Percentiles rank a stretch among this genome's conserved stretches.
These are phyloP conservation scores for Xylariaceae sp. DNA, from an alignment of 2,329 filamentous ascomycete genomes.

Conservation along the genomic window DNA sequence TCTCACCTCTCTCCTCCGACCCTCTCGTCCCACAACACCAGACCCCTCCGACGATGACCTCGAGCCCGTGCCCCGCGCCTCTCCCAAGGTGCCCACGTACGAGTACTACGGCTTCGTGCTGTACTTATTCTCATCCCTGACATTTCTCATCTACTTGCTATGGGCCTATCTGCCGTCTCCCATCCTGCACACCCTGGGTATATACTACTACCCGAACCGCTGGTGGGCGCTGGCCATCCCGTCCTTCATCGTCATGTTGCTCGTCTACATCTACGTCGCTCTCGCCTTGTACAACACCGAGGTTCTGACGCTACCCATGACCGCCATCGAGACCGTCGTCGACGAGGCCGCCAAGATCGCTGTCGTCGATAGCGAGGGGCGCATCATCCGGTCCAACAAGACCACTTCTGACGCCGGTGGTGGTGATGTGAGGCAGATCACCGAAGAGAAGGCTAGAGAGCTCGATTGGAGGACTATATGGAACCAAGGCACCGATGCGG, in stretches of 20 bases:
- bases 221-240: conserved; percentile 97
- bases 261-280: conserved; percentile 92
- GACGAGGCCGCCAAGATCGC: conserved; percentile 87
- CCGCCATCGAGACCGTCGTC: conserved; percentile 81
- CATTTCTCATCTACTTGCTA: conserved; percentile 67
- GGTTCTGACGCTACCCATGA: conserved; percentile 77
- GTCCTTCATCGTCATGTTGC: conserved; percentile 79
- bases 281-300: conserved; percentile 87
- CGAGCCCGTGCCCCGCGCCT: conserved; percentile 73
- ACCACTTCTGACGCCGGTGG: no score
- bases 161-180: conserved; percentile 93
- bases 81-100: conserved; percentile 95
- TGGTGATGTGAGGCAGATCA: conserved; percentile 36
- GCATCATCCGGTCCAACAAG: conserved; percentile 39
- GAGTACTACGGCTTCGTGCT: conserved; percentile 99
- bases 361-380: conserved; percentile 68
- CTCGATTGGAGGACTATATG: conserved; percentile 78
- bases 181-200: conserved; percentile 86
- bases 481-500: conserved; percentile 91
- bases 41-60: conserved; percentile 87
- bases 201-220: conserved; percentile 93
- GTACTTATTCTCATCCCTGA: conserved; percentile 81
- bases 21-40: conserved; percentile 87
- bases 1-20: conserved; percentile 83
- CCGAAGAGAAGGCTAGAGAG: conserved; percentile 27